Evolutionary conservation across 306 rosid genomes (phyloP), one percentile per base, ranked within the genome.

Genomic region (Dryas alaskensis): DNA sequence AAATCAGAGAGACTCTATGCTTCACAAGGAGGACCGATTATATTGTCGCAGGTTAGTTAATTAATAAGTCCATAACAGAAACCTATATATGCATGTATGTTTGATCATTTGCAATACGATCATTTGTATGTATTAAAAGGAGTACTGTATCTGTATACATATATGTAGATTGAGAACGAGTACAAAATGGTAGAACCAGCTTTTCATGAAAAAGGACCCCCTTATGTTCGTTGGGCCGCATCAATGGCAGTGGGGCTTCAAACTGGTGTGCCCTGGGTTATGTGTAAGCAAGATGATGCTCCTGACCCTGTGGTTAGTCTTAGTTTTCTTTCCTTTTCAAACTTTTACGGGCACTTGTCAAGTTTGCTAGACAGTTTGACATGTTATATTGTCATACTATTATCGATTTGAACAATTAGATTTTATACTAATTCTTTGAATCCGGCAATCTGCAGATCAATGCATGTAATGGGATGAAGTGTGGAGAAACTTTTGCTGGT

Each of bases 271-370:
- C 98, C 98, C 25, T 91, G 98, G 97, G 64, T 76, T 8, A 94
- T 94, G 98, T 94, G 98, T 80, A 89, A 81, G 74, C 98, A 93
- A 86, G 81, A 88, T 2, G 90, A 93, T 83, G 98, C 98, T 77
- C 98, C 97, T 19, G 92, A 84, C 67, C 90, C 92, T 0, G 82
- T 94, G 92, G 98, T 91, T 67, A 77, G 86, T 86, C 37, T 31
- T 31, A 77, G 59, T 76, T n/a, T 19, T 19, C 7, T 54, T 19
- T 27, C 59, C 55, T 39, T 7, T n/a, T 6, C 39, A 59, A 8
- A 10, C 40, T 10, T 25, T 58, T 16, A 27, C 6, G 13, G 2
- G 13, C 40, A 10, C 40, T 22, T 3, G 0, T 4, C 1, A 57
- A 57, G n/a, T 59, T 50, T 50, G 46, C 10, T 4, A 0, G 5